Evolutionary conservation across 2,329 filamentous ascomycete genomes (phyloP), one percentile per base, ranked within the genome.

Genomic region (Aspergillus latus): DNA sequence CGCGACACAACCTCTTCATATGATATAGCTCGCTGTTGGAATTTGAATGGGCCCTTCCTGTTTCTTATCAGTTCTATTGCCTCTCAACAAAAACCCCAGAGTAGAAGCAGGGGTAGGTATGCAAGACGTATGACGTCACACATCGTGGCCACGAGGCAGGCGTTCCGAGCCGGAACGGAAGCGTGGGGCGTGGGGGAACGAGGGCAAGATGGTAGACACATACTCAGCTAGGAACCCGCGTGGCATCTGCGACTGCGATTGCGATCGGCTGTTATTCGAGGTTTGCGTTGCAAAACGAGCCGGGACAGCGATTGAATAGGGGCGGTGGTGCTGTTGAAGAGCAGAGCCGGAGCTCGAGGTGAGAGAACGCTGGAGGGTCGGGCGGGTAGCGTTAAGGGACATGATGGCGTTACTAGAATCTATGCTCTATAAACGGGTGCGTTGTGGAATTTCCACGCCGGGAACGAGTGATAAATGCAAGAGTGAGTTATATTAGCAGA

Each of bases 171-270:
- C 3, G 8, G 15, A n/a, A 39, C 4, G 15, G n/a, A n/a, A 36
- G 44, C 13, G 44, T 29, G 44, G 13, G 15, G 28, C 21, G 42
- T 21, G 16, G 42, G 9, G 44, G 44, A 21, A 21, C 21, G 21
- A 21, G 21, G 21, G 13, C 13, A 13, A 36, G 21, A n/a, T 40
- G 16, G 7, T 30, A 30, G 11, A 39, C 21, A 53, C 51, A 15
- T 30, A 53, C 51, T 53, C 51, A 28, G 51, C 51, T 11, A 53
- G 36, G 26, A 28, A 53, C 13, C 51, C 51, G 5, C 50, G 30
- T 21, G 40, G 50, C 26, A 5, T 39, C 7, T 15, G 16, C 3
- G 15, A 34, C 44, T 21, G 21, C 21, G 21, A 21, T 21, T 21
- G 21, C 21, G 21, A 21, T 21, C 21, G 21, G 21, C 21, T 21